Evolutionary conservation across 2,329 filamentous ascomycete species (phyloP).

Genomic region (Berkeleyomyces rouxiae): DNA sequence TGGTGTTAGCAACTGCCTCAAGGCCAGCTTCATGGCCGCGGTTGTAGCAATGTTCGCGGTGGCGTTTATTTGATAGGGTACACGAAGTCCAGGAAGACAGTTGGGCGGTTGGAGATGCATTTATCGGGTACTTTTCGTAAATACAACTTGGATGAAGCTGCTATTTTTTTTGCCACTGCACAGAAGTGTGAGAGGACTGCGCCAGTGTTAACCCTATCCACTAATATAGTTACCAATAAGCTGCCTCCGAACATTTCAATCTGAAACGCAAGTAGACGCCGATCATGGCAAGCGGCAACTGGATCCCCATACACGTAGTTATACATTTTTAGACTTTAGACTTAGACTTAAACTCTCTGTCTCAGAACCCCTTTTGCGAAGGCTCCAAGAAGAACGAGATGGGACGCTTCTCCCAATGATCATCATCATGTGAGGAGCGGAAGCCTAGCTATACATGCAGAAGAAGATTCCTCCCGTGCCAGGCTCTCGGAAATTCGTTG

Average conservation of each 20-base stretch:
- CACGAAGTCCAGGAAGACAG: neutral
- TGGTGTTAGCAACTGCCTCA: neutral
- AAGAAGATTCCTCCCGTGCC: no score
- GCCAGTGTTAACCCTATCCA: neutral
- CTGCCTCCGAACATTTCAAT: neutral
- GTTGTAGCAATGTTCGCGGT: neutral
- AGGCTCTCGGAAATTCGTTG: no score
- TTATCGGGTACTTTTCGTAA: neutral
- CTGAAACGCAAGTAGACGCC: no score
- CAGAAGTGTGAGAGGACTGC: no score
- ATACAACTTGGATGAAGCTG: neutral
- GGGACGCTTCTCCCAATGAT: no score
- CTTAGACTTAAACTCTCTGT: neutral
- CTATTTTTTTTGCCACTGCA: no score
- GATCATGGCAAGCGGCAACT: neutral
- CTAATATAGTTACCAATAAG: neutral
- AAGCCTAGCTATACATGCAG: no score
- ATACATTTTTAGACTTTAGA: neutral
- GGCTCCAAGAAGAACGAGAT: neutral
- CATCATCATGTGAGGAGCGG: no score
- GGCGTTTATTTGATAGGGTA: neutral
- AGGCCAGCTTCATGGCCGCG: neutral
- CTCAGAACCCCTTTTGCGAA: neutral
- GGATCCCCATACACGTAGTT: no score
- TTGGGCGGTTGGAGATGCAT: neutral